A percentile compares a stretch with the other conserved stretches of the same genome.
Conservation (phyloP, 2,329 filamentous ascomycete species). For the Clarireedia monteithiana region DNA sequence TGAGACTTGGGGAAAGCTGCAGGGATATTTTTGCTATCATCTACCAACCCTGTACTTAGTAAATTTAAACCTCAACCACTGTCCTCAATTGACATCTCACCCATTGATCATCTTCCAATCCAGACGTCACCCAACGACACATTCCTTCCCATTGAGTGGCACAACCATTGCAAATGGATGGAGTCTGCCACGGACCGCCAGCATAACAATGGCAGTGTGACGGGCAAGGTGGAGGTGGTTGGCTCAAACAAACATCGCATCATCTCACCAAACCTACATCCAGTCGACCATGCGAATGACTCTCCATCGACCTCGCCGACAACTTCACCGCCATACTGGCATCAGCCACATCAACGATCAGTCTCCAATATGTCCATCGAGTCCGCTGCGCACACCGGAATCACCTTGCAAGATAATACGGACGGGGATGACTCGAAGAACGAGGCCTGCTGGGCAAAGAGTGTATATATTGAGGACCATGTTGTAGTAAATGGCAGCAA, state of each 20-base stretch:
- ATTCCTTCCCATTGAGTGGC: not conserved
- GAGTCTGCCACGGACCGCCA: conserved; percentile 15
- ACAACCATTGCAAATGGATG: conserved; percentile 22
- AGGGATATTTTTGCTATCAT: not conserved
- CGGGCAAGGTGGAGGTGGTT: conserved; percentile 2
- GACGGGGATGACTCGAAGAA: conserved; percentile 41
- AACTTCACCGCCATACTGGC: conserved; percentile 36
- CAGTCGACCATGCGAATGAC: not conserved
- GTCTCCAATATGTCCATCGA: conserved; percentile 40
- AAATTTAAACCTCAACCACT: not conserved
- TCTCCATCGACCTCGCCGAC: conserved; percentile 21
- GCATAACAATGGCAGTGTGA: conserved; percentile 14
- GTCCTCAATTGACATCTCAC: not conserved
- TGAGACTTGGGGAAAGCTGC: conserved; percentile 1
- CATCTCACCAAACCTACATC: not conserved
- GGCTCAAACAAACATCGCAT: conserved; percentile 3
- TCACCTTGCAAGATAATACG: conserved; percentile 52
- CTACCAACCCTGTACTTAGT: not conserved
- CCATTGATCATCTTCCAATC: not conserved
- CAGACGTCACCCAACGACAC: not conserved
- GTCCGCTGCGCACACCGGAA: conserved; percentile 43
- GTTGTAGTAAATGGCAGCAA: conserved; percentile 38
- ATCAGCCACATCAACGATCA: conserved; percentile 25
- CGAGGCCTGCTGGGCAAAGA: conserved; percentile 56
- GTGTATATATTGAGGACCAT: conserved; percentile 51